A percentile compares a stretch with the other conserved stretches of the same genome.
Evolutionary conservation across 1,284 basidiomycete genomes (phyloP).

Genomic region (Naganishia albida): DNA sequence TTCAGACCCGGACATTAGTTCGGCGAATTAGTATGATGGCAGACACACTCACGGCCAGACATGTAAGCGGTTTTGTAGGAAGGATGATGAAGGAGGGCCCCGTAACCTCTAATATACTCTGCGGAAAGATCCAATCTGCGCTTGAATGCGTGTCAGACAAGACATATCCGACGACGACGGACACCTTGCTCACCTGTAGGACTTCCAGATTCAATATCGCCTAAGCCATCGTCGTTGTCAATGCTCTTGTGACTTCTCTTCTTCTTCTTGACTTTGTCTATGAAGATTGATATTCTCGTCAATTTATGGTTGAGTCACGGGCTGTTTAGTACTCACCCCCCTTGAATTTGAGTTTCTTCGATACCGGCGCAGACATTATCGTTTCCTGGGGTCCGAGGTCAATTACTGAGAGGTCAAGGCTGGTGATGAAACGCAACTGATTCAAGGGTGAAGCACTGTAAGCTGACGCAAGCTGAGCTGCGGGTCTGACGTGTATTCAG

Average conservation of each 20-base stretch:
- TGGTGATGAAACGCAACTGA: not conserved
- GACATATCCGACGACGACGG: not conserved
- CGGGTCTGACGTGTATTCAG: not conserved
- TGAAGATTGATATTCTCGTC: not conserved
- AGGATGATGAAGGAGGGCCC: constrained; percentile 55
- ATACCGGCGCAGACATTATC: constrained; percentile 41
- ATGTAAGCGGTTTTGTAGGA: constrained; percentile 47
- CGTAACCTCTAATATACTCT: constrained; percentile 48
- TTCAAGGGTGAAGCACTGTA: not conserved
- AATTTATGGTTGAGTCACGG: not conserved
- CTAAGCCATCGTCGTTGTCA: constrained; percentile 42
- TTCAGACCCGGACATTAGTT: not conserved
- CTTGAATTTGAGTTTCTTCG: constrained; percentile 57
- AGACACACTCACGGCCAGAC: constrained; percentile 45
- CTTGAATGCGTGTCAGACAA: constrained; percentile 1
- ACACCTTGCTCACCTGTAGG: constrained; percentile 42
- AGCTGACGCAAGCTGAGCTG: not conserved
- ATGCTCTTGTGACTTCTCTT: constrained; percentile 51
- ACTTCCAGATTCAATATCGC: constrained; percentile 46
- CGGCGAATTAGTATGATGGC: not conserved
- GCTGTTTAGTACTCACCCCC: constrained; percentile 50
- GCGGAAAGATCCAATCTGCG: constrained; percentile 55
- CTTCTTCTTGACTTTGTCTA: constrained; percentile 53
- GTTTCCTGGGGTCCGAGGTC: not conserved
- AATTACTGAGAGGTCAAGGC: not conserved